Evolutionary conservation across 2,329 filamentous ascomycete species (phyloP).

Genomic region (Epichloe sp.): DNA sequence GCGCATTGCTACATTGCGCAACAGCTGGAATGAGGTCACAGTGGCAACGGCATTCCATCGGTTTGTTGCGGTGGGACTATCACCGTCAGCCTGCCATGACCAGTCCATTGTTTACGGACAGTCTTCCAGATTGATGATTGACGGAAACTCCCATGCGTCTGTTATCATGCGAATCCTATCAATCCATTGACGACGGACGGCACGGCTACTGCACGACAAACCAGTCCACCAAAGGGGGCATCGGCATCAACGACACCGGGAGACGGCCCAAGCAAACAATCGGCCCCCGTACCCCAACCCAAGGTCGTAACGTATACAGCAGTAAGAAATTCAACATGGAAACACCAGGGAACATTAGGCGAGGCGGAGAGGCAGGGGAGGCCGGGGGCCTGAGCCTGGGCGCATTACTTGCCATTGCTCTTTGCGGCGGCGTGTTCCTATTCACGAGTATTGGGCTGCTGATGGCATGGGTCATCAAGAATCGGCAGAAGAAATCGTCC

Average conservation of each 20-base stretch:
- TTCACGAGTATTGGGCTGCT: slow-evolving; percentile 30
- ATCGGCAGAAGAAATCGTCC: slow-evolving; percentile 8
- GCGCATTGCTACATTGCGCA: slow-evolving; percentile 1
- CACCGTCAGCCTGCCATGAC: background rate
- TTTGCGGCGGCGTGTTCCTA: slow-evolving; percentile 34
- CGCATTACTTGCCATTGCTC: slow-evolving; percentile 31
- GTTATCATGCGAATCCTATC: background rate
- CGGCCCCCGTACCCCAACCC: background rate
- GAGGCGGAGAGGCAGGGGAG: background rate
- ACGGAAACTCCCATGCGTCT: background rate
- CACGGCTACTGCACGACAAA: background rate
- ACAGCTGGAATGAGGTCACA: slow-evolving; percentile 23
- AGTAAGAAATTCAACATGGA: slow-evolving; percentile 1
- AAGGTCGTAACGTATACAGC: background rate
- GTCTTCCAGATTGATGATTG: background rate
- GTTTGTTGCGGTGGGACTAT: slow-evolving; percentile 12
- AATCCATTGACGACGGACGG: background rate
- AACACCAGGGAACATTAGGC: background rate
- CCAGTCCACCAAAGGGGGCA: background rate
- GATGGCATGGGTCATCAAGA: slow-evolving; percentile 24
- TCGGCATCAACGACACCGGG: background rate
- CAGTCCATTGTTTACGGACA: slow-evolving; percentile 1
- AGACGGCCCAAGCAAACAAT: background rate
- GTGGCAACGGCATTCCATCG: slow-evolving; percentile 27
- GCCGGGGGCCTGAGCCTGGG: slow-evolving; percentile 18